These are phyloP conservation scores for Emericellopsis atlantica DNA, from an alignment of 2,329 filamentous ascomycete species.

Conservation along the genomic window DNA sequence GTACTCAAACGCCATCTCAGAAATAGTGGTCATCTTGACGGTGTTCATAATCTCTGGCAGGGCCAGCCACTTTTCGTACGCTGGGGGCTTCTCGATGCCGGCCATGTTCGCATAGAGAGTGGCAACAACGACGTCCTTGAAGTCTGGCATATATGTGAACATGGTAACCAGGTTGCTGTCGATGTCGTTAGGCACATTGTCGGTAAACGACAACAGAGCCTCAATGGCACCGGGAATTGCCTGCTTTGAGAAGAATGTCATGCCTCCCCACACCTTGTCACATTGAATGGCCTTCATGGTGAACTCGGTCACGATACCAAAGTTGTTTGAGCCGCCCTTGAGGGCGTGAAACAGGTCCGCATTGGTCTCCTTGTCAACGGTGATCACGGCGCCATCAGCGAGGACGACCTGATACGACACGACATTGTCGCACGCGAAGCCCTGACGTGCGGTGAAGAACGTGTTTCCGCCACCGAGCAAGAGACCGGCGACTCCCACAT, in stretches of 20 bases:
- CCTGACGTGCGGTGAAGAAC: conserved; percentile 12
- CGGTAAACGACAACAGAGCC: neutral
- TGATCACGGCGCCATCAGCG: conserved; percentile 21
- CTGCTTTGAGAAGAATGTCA: conserved; percentile 5
- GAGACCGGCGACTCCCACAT: conserved; percentile 6
- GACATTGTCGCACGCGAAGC: conserved; percentile 14
- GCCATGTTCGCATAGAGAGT: neutral
- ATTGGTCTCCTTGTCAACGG: conserved; percentile 19
- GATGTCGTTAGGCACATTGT: neutral
- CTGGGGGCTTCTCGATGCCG: neutral
- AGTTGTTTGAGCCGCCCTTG: conserved; percentile 21
- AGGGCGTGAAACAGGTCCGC: conserved; percentile 19
- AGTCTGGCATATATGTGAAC: neutral
- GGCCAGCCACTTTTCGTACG: neutral
- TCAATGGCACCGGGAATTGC: neutral
- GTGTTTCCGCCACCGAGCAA: conserved; percentile 8
- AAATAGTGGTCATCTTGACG: neutral
- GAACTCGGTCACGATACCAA: conserved; percentile 20
- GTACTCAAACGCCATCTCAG: neutral
- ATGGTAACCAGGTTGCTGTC: neutral
- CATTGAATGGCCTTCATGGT: conserved; percentile 9
- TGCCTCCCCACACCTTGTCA: conserved; percentile 5
- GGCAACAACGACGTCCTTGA: neutral
- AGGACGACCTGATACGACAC: conserved; percentile 28
- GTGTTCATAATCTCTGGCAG: neutral